A percentile compares a stretch with the other conserved stretches of the same genome.
Evolutionary conservation across 371 early-diverging fungal genomes (phyloP).

Genomic region (Syncephalastrum contaminatum): DNA sequence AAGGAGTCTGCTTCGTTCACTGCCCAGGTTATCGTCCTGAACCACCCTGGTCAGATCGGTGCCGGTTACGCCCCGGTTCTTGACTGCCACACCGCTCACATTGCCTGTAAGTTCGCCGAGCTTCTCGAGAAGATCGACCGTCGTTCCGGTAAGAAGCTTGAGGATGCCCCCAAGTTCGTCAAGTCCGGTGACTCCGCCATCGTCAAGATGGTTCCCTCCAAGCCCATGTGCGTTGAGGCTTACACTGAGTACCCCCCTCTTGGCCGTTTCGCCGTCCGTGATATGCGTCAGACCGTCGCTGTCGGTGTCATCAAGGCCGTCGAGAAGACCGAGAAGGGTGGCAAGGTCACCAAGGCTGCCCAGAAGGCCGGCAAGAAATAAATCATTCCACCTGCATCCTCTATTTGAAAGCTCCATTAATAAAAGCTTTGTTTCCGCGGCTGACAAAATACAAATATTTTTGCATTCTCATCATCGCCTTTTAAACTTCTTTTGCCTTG

Average conservation of each 20-base stretch:
- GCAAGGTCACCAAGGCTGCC: slow-evolving; percentile 64
- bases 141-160: slow-evolving; percentile 69
- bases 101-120: slow-evolving; percentile 92
- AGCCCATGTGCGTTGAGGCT: slow-evolving; percentile 95
- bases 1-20: slow-evolving; percentile 89
- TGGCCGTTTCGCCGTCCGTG: slow-evolving; percentile 97
- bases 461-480: neutral
- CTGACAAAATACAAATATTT: no score
- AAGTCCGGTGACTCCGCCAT: slow-evolving; percentile 90
- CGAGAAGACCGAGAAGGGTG: slow-evolving; percentile 69
- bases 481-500: no score
- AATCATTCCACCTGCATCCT: slow-evolving; percentile 11
- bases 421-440: no score
- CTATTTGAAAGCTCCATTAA: no score
- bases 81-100: slow-evolving; percentile 97
- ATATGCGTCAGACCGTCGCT: slow-evolving; percentile 92
- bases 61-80: slow-evolving; percentile 92
- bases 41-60: slow-evolving; percentile 94
- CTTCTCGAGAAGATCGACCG: slow-evolving; percentile 94
- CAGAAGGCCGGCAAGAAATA: slow-evolving; percentile 74
- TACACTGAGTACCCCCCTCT: slow-evolving; percentile 92
- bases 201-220: slow-evolving; percentile 90
- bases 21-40: slow-evolving; percentile 95
- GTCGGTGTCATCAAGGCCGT: slow-evolving; percentile 95
- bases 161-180: slow-evolving; percentile 22